phyloP scores from a whole-genome alignment of 768 basidiomycete genomes.

The Lactarius evosmus region DNA sequence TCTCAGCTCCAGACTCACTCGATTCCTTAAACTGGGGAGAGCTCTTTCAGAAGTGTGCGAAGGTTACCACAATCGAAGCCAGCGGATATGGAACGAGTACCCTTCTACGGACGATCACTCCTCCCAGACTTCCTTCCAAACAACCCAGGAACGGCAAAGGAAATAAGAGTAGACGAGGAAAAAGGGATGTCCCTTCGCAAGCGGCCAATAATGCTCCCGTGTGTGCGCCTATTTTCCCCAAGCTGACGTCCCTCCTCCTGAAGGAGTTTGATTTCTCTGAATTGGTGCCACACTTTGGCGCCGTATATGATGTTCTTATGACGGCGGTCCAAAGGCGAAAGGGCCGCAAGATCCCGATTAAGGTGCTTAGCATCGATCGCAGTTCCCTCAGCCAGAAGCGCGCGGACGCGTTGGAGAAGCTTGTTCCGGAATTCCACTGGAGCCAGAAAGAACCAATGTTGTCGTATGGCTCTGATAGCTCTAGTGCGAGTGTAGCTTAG shows the following conservation, averaged over 20 bases:
- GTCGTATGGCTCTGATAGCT: too few species aligned
- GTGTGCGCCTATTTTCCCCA: neutral
- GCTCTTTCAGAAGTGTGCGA: conserved; percentile 4
- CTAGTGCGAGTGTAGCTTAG: too few species aligned
- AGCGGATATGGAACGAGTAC: neutral
- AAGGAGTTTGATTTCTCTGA: neutral
- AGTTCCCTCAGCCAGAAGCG: neutral
- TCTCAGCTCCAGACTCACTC: neutral
- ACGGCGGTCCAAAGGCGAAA: conserved; percentile 5
- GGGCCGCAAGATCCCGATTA: neutral
- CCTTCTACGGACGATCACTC: conserved; percentile 6
- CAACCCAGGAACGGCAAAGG: neutral
- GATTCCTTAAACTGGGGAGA: neutral
- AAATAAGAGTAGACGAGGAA: neutral
- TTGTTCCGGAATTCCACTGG: conserved; percentile 3
- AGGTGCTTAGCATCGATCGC: neutral
- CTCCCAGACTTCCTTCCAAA: neutral
- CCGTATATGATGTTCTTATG: neutral
- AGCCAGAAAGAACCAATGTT: neutral
- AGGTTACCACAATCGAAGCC: conserved; percentile 1
- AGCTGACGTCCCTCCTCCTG: conserved; percentile 12
- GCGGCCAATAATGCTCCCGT: neutral
- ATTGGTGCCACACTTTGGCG: neutral
- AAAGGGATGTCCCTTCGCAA: neutral
- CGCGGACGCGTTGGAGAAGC: neutral